Conservation (phyloP, 169 alveolate species). For the Cryptosporidium muris region DNA sequence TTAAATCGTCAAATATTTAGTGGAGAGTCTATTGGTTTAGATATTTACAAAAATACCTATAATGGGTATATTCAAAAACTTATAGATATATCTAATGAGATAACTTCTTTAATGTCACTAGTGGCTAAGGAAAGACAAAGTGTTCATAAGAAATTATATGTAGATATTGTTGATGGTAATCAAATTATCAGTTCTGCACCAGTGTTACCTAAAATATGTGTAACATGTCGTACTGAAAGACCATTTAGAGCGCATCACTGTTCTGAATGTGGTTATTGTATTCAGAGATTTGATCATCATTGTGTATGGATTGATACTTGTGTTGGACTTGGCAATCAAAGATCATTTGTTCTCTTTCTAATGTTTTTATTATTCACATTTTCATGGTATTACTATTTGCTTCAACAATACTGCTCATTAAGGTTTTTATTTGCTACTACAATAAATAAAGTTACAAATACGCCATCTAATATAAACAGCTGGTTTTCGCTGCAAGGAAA, state of each 20-base stretch:
- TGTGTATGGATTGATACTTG: slow-evolving; percentile 89
- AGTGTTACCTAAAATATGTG: slow-evolving; percentile 79
- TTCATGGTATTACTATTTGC: slow-evolving; percentile 75
- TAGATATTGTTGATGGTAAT: slow-evolving; percentile 60
- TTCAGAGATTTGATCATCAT: slow-evolving; percentile 86
- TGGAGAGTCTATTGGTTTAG: slow-evolving; percentile 38
- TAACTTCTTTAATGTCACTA: slow-evolving; percentile 42
- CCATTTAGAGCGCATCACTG: slow-evolving; percentile 84
- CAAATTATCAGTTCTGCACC: slow-evolving; percentile 46
- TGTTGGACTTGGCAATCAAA: slow-evolving; percentile 83
- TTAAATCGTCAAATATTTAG: slow-evolving; percentile 31
- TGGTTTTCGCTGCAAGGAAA: slow-evolving; percentile 42
- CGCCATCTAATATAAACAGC: slow-evolving; percentile 2
- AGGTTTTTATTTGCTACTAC: slow-evolving; percentile 54
- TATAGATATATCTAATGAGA: slow-evolving; percentile 52
- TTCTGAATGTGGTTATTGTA: slow-evolving; percentile 83
- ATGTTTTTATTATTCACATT: slow-evolving; percentile 74
- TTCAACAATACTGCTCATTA: slow-evolving; percentile 38
- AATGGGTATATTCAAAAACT: slow-evolving; percentile 31
- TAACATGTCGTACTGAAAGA: slow-evolving; percentile 84
- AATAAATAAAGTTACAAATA: slow-evolving; percentile 26
- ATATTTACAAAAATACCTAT: slow-evolving; percentile 33
- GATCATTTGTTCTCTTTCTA: slow-evolving; percentile 77
- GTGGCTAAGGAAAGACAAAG: slow-evolving; percentile 67
- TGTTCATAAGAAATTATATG: slow-evolving; percentile 21